phyloP scores from a whole-genome alignment of 352 stramenopile genomes.

The Pseudoperonospora humuli region DNA sequence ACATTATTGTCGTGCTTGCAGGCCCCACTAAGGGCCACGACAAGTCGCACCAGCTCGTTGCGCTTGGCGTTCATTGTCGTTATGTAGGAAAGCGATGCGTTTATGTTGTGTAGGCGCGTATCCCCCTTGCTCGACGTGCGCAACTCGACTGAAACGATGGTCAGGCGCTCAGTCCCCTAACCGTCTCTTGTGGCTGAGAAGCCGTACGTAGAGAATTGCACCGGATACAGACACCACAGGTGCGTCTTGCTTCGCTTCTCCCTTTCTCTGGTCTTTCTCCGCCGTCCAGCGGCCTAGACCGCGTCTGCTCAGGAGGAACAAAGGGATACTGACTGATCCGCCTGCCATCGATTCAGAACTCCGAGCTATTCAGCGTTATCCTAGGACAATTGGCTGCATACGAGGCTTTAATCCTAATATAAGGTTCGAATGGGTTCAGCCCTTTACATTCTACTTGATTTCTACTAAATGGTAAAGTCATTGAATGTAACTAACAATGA shows the following conservation, averaged over 20 bases:
- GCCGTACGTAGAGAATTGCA: slow-evolving; percentile 6
- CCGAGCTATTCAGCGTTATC: background rate
- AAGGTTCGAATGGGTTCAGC: too few species aligned
- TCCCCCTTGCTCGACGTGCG: slow-evolving; percentile 8
- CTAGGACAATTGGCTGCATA: background rate
- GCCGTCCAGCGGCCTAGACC: background rate
- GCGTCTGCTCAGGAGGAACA: slow-evolving; percentile 16
- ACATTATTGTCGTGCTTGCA: slow-evolving; percentile 54
- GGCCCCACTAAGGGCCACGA: slow-evolving; percentile 49
- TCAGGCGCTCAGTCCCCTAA: slow-evolving; percentile 5
- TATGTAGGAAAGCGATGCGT: background rate
- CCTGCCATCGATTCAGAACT: slow-evolving; percentile 17
- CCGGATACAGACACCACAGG: slow-evolving; percentile 2
- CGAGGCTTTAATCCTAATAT: too few species aligned
- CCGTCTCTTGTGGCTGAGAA: background rate
- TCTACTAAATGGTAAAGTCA: too few species aligned
- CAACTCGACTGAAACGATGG: slow-evolving; percentile 8
- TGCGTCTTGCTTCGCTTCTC: slow-evolving; percentile 1
- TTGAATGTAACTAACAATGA: too few species aligned
- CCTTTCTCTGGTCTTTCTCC: background rate
- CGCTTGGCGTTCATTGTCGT: slow-evolving; percentile 18
- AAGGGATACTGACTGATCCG: slow-evolving; percentile 10
- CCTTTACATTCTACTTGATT: too few species aligned
- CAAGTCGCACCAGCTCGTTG: slow-evolving; percentile 36
- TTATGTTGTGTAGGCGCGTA: background rate